Evolutionary conservation across 306 rosid species (phyloP).

Genomic region (Myrica gale): DNA sequence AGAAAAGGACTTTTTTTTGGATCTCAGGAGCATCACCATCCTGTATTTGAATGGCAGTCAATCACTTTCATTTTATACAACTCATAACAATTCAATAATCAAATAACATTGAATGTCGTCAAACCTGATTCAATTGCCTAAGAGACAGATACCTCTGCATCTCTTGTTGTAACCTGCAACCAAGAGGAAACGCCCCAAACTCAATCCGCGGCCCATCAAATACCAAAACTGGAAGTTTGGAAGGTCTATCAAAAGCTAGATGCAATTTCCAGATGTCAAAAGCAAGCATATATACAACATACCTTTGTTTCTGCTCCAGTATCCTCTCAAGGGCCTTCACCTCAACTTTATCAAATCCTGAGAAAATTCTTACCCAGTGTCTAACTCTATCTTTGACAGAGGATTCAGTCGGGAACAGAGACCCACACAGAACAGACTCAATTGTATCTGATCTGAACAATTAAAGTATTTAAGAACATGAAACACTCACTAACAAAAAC

Average conservation of each 20-base stretch:
- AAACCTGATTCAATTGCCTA: constrained; percentile 75
- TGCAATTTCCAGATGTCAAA: constrained; percentile 29
- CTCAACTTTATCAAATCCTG: constrained; percentile 86
- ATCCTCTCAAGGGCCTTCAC: constrained; percentile 94
- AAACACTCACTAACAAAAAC: constrained; percentile 2
- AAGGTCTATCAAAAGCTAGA: constrained; percentile 24
- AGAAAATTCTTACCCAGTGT: constrained; percentile 77
- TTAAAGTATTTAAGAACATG: constrained; percentile 21
- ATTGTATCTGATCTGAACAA: constrained; percentile 85
- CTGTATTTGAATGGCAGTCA: constrained; percentile 61
- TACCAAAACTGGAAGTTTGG: constrained; percentile 26
- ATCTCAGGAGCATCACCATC: constrained; percentile 76
- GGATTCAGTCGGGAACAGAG: constrained; percentile 73
- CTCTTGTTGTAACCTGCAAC: constrained; percentile 93
- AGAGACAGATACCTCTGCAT: constrained; percentile 87
- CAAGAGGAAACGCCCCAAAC: constrained; percentile 40
- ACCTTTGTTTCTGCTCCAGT: constrained; percentile 98
- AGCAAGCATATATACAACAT: constrained; percentile 22
- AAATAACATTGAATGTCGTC: constrained; percentile 34
- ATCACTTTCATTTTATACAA: constrained; percentile 29
- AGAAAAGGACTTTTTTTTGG: constrained; percentile 64
- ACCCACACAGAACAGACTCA: constrained; percentile 73
- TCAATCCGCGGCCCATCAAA: constrained; percentile 34
- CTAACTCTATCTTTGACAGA: constrained; percentile 64
- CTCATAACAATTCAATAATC: constrained; percentile 20